Evolutionary conservation across 345 rosid genomes (phyloP), one percentile per base, ranked within the genome.

Genomic region (Camelina hispida): DNA sequence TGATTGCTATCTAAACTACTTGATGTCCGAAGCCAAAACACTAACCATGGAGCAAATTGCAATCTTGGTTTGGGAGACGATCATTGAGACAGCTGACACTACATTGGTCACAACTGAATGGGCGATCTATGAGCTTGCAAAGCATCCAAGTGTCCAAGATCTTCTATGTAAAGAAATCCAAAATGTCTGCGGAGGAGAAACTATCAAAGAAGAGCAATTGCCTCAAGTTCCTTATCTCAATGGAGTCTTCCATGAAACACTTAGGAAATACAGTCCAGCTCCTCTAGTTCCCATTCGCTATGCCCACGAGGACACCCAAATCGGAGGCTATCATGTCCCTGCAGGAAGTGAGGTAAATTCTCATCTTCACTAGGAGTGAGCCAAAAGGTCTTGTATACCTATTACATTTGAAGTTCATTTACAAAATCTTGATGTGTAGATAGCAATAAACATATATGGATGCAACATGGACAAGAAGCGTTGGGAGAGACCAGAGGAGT

Each of bases 121-220:
- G 97, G 97, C 96, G 0, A 74, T 92, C 11, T 90, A 87, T 62
- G 92, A 95, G 69, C 97, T 95, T 4, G 97, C 97, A 6, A 92
- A 85, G 68, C 80, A 85, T 76, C 86, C 83, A 20, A 69, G 14
- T 25, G 76, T 78, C 1, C 98, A 89, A 91, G 94, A 86, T 18
- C 77, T 32, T 69, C 85, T 91, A 3, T 79, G 53, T 61, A 68
- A 65, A n/a, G 87, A 89, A 59, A 83, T 89, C 15, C 44, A 58
- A 75, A 77, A 63, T 5, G 81, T 87, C 0, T 90, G 97, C 10
- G 87, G 90, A 22, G 78, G 82, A 35, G 82, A 87, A 60, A 86
- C 72, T 69, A 68, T 92, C 15, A 82, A 60, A 9, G 97, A 95
- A 83, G 97, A 92, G 51, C 74, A 85, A 3, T 59, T 91, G 43